Evolutionary conservation across 1,284 basidiomycete genomes (phyloP), one percentile per base, ranked within the genome.

Genomic region (Trichosporon sp.): DNA sequence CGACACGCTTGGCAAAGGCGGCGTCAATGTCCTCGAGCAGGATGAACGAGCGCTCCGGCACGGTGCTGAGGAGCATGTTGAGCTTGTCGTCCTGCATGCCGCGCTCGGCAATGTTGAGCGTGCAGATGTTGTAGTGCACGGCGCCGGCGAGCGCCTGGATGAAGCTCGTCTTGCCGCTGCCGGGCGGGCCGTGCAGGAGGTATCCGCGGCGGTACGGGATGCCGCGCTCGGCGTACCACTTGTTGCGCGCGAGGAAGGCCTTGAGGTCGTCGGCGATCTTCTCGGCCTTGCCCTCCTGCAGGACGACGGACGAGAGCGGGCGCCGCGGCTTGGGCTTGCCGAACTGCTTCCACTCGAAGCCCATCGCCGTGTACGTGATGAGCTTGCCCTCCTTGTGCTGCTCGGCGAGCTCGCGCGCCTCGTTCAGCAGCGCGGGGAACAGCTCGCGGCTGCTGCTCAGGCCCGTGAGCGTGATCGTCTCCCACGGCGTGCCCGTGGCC

Each of bases 171-270:
- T 99, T 99, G 67, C 97, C 97, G 0, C 94, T 97, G 23, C 97
- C 97, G 0, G 97, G 97, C 21, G 97, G 95, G 7, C 97, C 97
- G 78, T 99, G 89, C 12, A 99, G 85, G 18, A 99, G 87, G 82
- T 98, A 98, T 42, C 97, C 97, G 75, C 97, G 87, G 29, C 97
- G 89, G 80, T 99, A 99, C 0, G 97, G 97, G 69, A 99, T 98
- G 29, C 96, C 95, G 87, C 97, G 87, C 78, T 98, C 93, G 32
- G 93, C 92, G 82, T 99, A 99, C 97, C 97, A 99, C 75, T 91
- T 88, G 58, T 91, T 88, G 66, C 97, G 86, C 6, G 86, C 85
- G 73, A 99, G 85, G 83, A 99, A 99, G 2, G 90, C 87, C 72
- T 87, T 87, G 34, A 98, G 84, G 78, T 99, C 97, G 2, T 83